Evolutionary conservation across 164 flowering plant genomes (phyloP).

Genomic region (Paratinospora sagittata): DNA sequence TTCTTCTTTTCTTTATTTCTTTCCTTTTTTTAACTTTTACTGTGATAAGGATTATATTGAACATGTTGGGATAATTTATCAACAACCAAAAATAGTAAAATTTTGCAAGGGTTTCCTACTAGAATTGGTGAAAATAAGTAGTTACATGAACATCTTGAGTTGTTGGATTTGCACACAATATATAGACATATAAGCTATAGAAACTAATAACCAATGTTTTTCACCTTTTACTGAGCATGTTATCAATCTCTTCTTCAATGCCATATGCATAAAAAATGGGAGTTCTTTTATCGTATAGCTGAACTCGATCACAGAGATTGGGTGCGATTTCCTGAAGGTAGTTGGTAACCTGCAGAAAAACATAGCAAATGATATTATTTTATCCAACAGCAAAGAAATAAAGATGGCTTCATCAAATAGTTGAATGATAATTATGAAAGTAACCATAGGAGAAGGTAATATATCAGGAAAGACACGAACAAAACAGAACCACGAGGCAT

Average conservation of each 20-base stretch:
- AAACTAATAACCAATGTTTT: conserved; percentile 8
- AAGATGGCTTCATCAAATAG: not conserved
- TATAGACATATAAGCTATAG: not conserved
- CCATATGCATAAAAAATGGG: conserved; percentile 86
- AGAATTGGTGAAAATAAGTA: too few relatives aligned
- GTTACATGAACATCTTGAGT: not conserved
- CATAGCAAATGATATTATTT: not conserved
- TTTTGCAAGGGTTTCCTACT: not conserved
- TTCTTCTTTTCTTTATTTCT: too few relatives aligned
- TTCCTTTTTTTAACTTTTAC: too few relatives aligned
- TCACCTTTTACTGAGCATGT: conserved; percentile 87
- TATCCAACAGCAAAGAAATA: conserved; percentile 1
- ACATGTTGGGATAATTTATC: too few relatives aligned
- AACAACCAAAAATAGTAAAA: not conserved
- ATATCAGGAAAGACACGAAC: too few relatives aligned
- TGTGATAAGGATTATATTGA: too few relatives aligned
- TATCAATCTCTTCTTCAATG: conserved; percentile 83
- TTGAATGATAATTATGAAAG: too few relatives aligned
- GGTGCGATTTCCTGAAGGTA: conserved; percentile 97
- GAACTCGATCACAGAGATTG: conserved; percentile 79
- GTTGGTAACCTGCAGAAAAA: conserved; percentile 62
- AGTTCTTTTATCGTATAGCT: conserved; percentile 57
- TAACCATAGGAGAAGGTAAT: too few relatives aligned
- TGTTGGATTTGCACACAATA: not conserved
- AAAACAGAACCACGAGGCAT: too few relatives aligned